These are phyloP conservation scores for Bryum argenteum DNA, from an alignment of 225 moss, liverwort and hornwort genomes.

Conservation along the genomic window DNA sequence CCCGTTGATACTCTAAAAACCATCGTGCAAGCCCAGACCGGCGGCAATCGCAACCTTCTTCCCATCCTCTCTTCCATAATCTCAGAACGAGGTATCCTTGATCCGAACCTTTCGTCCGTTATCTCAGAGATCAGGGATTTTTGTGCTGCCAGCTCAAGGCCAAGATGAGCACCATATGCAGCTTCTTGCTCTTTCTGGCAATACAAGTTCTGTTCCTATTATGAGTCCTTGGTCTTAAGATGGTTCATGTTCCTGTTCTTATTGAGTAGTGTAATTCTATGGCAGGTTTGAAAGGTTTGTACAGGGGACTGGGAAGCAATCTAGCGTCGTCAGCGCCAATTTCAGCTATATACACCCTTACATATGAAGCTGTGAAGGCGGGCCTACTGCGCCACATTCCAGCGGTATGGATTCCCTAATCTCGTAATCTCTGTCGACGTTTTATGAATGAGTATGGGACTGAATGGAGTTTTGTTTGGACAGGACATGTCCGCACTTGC, in stretches of 20 bases:
- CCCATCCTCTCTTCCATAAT: constrained; percentile 59
- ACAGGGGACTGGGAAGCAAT: constrained; percentile 65
- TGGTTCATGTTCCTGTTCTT: background rate
- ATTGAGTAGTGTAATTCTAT: constrained; percentile 9
- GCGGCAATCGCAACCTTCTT: constrained; percentile 56
- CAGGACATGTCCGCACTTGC: constrained; percentile 67
- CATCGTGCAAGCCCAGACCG: constrained; percentile 60
- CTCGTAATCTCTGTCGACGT: background rate
- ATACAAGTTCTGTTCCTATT: background rate
- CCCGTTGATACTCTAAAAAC: constrained; percentile 66
- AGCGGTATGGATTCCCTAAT: constrained; percentile 32
- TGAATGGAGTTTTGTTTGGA: constrained; percentile 23
- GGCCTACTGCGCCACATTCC: constrained; percentile 57
- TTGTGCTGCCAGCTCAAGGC: background rate
- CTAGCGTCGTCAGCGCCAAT: constrained; percentile 62
- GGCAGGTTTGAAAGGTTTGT: constrained; percentile 67
- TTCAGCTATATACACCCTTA: constrained; percentile 63
- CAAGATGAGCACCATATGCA: no score
- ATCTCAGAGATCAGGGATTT: background rate
- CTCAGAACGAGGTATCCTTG: constrained; percentile 47
- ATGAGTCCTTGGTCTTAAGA: background rate
- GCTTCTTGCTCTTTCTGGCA: no score
- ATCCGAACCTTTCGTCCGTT: background rate
- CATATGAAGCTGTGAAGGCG: constrained; percentile 67
- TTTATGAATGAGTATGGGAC: constrained; percentile 17